Percentiles rank a stretch among this genome's conserved stretches.
phyloP scores from a whole-genome alignment of 768 basidiomycete species.

The Crepidotus variabilis region DNA sequence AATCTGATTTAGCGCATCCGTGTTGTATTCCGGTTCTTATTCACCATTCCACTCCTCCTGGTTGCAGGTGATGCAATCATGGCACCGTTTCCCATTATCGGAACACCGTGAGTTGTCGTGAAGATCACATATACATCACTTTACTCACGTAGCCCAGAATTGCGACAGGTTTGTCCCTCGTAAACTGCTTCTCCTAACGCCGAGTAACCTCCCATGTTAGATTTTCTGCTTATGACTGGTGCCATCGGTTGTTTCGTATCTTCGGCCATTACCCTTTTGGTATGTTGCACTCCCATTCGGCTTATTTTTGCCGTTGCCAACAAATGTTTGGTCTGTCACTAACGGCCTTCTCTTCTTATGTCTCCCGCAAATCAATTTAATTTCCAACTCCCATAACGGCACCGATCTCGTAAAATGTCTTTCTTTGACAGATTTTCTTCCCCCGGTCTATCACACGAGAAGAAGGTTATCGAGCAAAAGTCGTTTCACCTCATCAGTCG shows the following conservation, averaged over 20 bases:
- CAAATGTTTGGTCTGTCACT: neutral
- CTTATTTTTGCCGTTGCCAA: neutral
- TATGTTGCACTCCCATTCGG: constrained; percentile 28
- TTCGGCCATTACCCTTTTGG: constrained; percentile 76
- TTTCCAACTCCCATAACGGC: neutral
- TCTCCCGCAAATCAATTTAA: neutral
- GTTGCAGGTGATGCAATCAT: constrained; percentile 63
- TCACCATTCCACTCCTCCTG: constrained; percentile 64
- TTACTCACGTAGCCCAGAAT: constrained; percentile 37
- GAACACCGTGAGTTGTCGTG: neutral
- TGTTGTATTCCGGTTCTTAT: constrained; percentile 72
- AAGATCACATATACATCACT: neutral
- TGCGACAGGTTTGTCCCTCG: constrained; percentile 46
- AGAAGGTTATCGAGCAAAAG: constrained; percentile 53
- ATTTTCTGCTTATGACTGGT: constrained; percentile 68
- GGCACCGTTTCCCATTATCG: constrained; percentile 44
- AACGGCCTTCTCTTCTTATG: neutral
- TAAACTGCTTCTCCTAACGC: neutral
- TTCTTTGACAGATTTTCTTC: constrained; percentile 60
- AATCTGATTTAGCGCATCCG: constrained; percentile 49
- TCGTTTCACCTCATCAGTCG: constrained; percentile 20
- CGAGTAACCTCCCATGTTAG: constrained; percentile 30
- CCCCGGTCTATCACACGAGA: constrained; percentile 69
- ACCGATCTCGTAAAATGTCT: neutral
- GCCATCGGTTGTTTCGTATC: constrained; percentile 77